These are phyloP conservation scores for Fusarium sp. DNA, from an alignment of 2,329 filamentous ascomycete species.

Conservation along the genomic window DNA sequence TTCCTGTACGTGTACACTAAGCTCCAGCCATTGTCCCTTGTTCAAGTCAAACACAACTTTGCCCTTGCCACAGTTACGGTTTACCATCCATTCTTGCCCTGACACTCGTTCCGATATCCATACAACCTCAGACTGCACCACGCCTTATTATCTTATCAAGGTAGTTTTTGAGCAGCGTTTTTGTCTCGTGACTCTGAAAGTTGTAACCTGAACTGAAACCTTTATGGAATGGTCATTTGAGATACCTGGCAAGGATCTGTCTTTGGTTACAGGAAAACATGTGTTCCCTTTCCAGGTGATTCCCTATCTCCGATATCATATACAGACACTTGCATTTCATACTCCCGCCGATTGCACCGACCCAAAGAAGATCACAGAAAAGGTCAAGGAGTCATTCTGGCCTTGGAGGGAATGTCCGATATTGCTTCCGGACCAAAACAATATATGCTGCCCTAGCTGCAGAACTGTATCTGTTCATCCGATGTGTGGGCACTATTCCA, in stretches of 20 bases:
- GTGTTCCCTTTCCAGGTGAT: not conserved
- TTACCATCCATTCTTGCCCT: not conserved
- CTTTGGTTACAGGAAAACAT: not conserved
- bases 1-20: not conserved
- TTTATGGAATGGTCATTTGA: not conserved
- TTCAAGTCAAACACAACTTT: too few species aligned
- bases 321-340: not conserved
- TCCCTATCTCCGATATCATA: not conserved
- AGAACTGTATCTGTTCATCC: not conserved
- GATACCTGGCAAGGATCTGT: not conserved
- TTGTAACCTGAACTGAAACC: not conserved
- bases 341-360: not conserved
- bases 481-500: not conserved
- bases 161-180: fast-evolving
- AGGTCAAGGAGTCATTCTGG: not conserved
- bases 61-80: not conserved
- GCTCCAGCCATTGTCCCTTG: fast-evolving
- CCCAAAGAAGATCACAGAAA: not conserved
- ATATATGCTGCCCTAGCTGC: not conserved
- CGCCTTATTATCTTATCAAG: not conserved
- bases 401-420: not conserved
- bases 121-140: not conserved
- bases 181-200: not conserved
- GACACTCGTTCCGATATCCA: not conserved
- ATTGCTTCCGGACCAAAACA: too few species aligned